Base-by-base conservation (phyloP, 495 filamentous ascomycete genomes). In the Glonium stellatum region DNA sequence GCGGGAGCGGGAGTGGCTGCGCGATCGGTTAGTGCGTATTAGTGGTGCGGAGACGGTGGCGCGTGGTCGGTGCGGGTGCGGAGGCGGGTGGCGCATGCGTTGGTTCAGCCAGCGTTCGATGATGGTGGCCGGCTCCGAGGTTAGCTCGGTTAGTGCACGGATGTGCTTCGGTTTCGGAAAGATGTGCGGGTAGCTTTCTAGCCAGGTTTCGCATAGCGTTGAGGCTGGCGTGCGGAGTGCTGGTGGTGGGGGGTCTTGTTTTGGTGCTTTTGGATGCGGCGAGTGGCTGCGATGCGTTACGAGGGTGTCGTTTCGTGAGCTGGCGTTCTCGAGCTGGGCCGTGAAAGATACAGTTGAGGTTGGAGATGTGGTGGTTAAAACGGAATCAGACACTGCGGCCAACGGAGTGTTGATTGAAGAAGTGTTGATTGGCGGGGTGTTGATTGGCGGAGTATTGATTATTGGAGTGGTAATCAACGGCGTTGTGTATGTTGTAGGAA, bases 141-240 rank as follows among this genome's bases (percentile, higher is more conserved):
- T 48, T 9, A 48, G 44, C 0, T 48, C 44, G 6, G 44, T 48
- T 5, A 48, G 44, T 10, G 44, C 44, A 22, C 44, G 44, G 44
- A 48, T 48, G 44, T 48, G 44, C 13, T 48, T 48, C 18, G 44
- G 18, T n/a, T 48, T 48, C 13, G 44, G 44, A n/a, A 48, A 48
- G 5, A 48, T 48, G 15, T 18, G 22, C 6, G 44, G 44, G 44
- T 48, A 48, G 44, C 15, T n/a, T n/a, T 48, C 44, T 1, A 48
- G 44, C 44, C 44, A 48, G 1, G 44, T 22, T 22, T 48, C 44
- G 22, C 44, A 48, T 9, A 48, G 44, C 11, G 22, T 15, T 18
- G 44, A 19, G 22, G 44, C 44, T 48, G 44, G 44, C 22, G 18
- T 6, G 44, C 13, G 18, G 44, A 48, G 44, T 0, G 44, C 8